Evolutionary conservation across 2,329 filamentous ascomycete genomes (phyloP).

Genomic region (Allantophomopsis cytisporea): DNA sequence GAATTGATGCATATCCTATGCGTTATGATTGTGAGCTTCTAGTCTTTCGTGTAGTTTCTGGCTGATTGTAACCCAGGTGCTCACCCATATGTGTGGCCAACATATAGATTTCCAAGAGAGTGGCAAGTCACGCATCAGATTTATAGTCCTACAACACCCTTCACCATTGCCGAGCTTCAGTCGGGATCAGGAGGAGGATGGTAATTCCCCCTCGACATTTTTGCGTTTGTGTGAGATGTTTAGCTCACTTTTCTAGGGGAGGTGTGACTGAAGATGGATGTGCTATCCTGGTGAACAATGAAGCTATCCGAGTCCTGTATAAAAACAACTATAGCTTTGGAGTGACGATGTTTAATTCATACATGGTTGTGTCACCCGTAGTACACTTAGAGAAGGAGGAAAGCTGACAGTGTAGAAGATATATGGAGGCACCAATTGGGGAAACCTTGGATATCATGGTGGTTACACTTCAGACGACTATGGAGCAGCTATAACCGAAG

Average conservation of each 20-base stretch:
- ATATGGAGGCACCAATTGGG: constrained; percentile 71
- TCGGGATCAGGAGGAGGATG: constrained; percentile 59
- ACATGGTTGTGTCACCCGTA: constrained; percentile 43
- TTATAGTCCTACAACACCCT: constrained; percentile 53
- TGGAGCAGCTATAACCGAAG: constrained; percentile 51
- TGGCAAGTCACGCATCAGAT: constrained; percentile 38
- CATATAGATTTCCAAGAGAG: constrained; percentile 37
- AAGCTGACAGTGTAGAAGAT: constrained; percentile 24
- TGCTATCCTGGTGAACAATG: constrained; percentile 47
- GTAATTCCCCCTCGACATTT: no score
- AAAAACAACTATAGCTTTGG: constrained; percentile 60
- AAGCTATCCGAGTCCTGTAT: constrained; percentile 67
- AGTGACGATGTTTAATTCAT: constrained; percentile 55
- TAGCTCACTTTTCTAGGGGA: constrained; percentile 30
- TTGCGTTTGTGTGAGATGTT: no score
- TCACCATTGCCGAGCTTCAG: constrained; percentile 50
- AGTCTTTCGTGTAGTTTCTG: no score
- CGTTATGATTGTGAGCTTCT: constrained; percentile 24
- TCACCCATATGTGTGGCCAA: constrained; percentile 41
- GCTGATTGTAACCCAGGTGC: constrained; percentile 6
- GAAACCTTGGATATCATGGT: constrained; percentile 58
- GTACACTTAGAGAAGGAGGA: background rate
- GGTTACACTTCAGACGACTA: constrained; percentile 48
- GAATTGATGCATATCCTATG: constrained; percentile 27
- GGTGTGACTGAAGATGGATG: constrained; percentile 58